Base-by-base conservation (phyloP, 768 basidiomycete species). In the Agaricus subrufescens region DNA sequence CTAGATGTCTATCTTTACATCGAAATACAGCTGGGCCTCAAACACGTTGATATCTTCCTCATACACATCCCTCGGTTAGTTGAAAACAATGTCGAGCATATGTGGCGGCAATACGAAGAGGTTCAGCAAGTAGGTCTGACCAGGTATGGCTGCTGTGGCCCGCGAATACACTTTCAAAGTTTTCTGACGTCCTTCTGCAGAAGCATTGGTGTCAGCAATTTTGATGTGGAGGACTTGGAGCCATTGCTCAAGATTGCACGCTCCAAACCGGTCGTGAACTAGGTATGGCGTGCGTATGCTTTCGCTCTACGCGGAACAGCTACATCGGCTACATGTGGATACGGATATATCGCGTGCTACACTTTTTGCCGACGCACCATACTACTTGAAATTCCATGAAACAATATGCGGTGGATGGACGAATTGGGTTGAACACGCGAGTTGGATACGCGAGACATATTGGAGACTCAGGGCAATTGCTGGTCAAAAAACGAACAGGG, bases 151-250 rank as follows among this genome's bases (percentile, higher is more conserved):
- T 19, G 19, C 19, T 19, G 19, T 19, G 19, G 19, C 19, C 19
- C 19, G 19, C 19, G 19, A 19, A 19, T 19, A 19, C 47, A 7
- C n/a, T 26, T 3, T 30, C 12, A 27, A 0, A 12, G 26, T 54
- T 19, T 19, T 43, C 57, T 56, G 46, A 61, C 26, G 63, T 62
- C 37, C 37, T 54, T 23, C 19, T 40, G 15, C 55, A 87, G 85
- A 77, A 86, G 81, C 65, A 86, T 87, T 52, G 87, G 87, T 15
- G 85, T 91, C 53, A 84, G 83, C 70, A 90, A 90, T 68, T 89
- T 85, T 66, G 65, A 63, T 3, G 59, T 86, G 31, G 65, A 73
- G 1, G 68, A 84, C 47, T 72, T 91, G 15, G 71, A 86, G 62
- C 66, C 66, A 3, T 58, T 89, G 3, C 52, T 83, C 52, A 79